A percentile compares a stretch with the other conserved stretches of the same genome.
These are phyloP conservation scores for Melampsora americana DNA, from an alignment of 1,284 basidiomycete genomes.

Conservation along the genomic window DNA sequence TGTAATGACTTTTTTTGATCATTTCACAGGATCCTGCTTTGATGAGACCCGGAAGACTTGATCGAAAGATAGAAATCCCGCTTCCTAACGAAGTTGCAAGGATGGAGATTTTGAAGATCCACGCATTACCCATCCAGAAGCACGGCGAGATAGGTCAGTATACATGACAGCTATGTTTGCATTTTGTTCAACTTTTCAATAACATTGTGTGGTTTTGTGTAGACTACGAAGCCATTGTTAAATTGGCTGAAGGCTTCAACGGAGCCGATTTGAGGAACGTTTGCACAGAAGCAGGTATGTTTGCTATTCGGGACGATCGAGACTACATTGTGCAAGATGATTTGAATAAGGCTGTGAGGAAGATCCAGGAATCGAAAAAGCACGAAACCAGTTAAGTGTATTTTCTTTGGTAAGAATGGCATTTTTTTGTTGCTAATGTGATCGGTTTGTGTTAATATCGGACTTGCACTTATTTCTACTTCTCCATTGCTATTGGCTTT, in stretches of 20 bases:
- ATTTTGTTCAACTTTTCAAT: neutral
- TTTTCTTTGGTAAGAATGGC: neutral
- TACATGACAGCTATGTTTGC: neutral
- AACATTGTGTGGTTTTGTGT: neutral
- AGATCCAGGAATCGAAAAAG: conserved; percentile 70
- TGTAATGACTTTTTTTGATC: neutral
- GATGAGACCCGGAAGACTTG: conserved; percentile 88
- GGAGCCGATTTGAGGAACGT: conserved; percentile 95
- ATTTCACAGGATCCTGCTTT: conserved; percentile 75
- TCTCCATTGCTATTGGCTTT: neutral
- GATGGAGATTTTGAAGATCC: conserved; percentile 96
- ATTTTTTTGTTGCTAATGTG: neutral
- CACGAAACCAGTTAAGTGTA: conserved; percentile 49
- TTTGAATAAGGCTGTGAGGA: conserved; percentile 94
- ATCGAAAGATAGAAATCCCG: conserved; percentile 97
- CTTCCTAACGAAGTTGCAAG: conserved; percentile 93
- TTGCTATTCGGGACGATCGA: conserved; percentile 92
- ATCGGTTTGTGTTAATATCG: neutral
- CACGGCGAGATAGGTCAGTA: conserved; percentile 69
- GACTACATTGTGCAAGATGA: conserved; percentile 92
- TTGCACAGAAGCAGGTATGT: conserved; percentile 98
- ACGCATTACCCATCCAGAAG: conserved; percentile 91
- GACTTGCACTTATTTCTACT: neutral
- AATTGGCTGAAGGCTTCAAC: conserved; percentile 90
- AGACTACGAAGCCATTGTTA: conserved; percentile 94